Base-by-base conservation (phyloP, 495 filamentous ascomycete species). In the Neurospora sp. region DNA sequence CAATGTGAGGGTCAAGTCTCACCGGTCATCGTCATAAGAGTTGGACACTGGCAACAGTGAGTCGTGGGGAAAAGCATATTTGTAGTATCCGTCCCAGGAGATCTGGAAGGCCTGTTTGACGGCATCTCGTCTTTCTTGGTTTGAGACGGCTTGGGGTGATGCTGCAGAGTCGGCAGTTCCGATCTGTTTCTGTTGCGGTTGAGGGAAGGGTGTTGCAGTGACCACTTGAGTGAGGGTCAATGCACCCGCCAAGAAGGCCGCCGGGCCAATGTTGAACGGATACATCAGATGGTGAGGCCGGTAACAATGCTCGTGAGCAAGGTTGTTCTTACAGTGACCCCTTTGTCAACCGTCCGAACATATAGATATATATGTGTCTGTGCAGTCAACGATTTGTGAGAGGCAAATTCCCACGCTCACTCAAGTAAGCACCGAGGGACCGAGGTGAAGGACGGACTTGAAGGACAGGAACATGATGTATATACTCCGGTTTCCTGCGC, bases 11-110 rank as follows among this genome's bases (percentile, higher is more conserved):
- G 31, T 35, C 31, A 35, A 35, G 3, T 35, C 84, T 75, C 81
- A 93, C 92, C 91, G 87, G 42, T 92, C 92, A 76, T 96, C 89
- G 14, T 83, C 84, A 61, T 82, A 90, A 3, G 81, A 79, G 73
- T 93, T 93, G 27, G 85, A 85, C 6, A 91, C 85, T 6, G 93
- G 92, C 76, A 84, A 84, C 41, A 97, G 80, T 70, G 94, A 91
- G 79, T 97, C 93, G 71, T 92, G 86, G 8, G 91, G 91, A 74
- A 91, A 94, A 0, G 93, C 92, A 80, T 94, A 90, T 84, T 89
- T 84, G 74, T 87, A 87, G 82, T 97, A 97, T 2, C 92, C 93
- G 75, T 92, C 82, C 92, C 93, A 97, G 3, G 93, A 90, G 77
- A 89, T 87, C 38, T 86, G 84, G 76, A 96, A 97, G 1, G 91